These are phyloP conservation scores for Calonectria henricotiae DNA, from an alignment of 2,329 filamentous ascomycete genomes.

Conservation along the genomic window DNA sequence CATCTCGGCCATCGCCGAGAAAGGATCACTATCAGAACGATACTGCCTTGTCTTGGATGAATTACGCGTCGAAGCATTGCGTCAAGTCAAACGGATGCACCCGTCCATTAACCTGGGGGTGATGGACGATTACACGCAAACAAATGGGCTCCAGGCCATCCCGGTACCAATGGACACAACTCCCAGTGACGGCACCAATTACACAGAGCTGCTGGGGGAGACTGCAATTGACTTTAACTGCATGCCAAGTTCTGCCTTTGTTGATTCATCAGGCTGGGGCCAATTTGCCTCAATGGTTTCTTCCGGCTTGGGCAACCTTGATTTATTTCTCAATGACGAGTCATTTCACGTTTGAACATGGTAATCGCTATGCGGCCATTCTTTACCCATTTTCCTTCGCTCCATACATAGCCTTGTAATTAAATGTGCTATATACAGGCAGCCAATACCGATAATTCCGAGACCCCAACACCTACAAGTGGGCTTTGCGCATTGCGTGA, in stretches of 20 bases:
- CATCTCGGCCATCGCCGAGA: conserved; percentile 48
- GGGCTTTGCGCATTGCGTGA: too few species aligned
- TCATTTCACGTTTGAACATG: conserved; percentile 30
- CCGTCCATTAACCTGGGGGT: conserved; percentile 32
- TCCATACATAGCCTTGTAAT: background rate
- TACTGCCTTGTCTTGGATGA: conserved; percentile 50
- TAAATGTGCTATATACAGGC: background rate
- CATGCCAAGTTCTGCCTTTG: conserved; percentile 41
- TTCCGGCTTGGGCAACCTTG: conserved; percentile 49
- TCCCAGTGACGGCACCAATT: conserved; percentile 42
- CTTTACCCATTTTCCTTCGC: background rate
- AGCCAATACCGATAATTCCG: background rate
- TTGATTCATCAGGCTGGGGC: conserved; percentile 47
- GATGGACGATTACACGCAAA: conserved; percentile 27
- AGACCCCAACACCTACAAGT: too few species aligned
- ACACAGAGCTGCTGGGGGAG: conserved; percentile 47
- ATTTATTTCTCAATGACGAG: conserved; percentile 48
- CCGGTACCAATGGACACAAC: conserved; percentile 38
- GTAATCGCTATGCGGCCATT: background rate
- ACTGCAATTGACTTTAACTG: conserved; percentile 47
- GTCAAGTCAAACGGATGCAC: conserved; percentile 46
- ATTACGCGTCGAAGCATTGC: conserved; percentile 45
- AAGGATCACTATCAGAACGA: conserved; percentile 45
- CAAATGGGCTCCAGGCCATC: conserved; percentile 36
- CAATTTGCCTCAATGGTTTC: conserved; percentile 52